A percentile compares a stretch with the other conserved stretches of the same genome.
Evolutionary conservation across 2,329 filamentous ascomycete species (phyloP).

Genomic region (Gnomoniopsis smithogilvyi): DNA sequence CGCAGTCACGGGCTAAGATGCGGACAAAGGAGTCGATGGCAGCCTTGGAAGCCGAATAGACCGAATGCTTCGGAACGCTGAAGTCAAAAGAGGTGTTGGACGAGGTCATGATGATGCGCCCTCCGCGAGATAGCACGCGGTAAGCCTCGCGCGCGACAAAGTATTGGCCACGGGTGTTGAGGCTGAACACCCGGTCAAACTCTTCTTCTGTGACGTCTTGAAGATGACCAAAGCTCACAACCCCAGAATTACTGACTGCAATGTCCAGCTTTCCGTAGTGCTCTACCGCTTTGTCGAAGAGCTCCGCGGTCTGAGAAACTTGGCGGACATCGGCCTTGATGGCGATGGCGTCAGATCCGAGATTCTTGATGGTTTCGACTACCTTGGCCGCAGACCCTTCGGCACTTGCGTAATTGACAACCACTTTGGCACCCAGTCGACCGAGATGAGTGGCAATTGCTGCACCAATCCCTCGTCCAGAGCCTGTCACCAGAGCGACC

Average conservation of each 20-base stretch:
- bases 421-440: constrained; percentile 61
- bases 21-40: constrained; percentile 75
- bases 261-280: constrained; percentile 68
- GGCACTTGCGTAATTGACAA: constrained; percentile 67
- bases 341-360: constrained; percentile 59
- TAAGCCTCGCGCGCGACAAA: constrained; percentile 70
- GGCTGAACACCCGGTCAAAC: constrained; percentile 67
- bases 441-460: constrained; percentile 66
- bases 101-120: constrained; percentile 70
- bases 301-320: constrained; percentile 56
- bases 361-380: constrained; percentile 63
- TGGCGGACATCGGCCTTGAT: constrained; percentile 67
- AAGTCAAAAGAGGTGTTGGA: constrained; percentile 66
- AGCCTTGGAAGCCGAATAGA: constrained; percentile 75
- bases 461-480: constrained; percentile 62
- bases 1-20: constrained; percentile 67
- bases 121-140: constrained; percentile 64
- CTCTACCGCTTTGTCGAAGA: constrained; percentile 61
- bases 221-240: constrained; percentile 65
- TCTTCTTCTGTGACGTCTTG: constrained; percentile 68
- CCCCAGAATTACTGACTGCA: constrained; percentile 67
- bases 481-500: neutral
- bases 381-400: constrained; percentile 61
- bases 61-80: constrained; percentile 67
- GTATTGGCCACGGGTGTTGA: constrained; percentile 69